phyloP scores from a whole-genome alignment of 768 basidiomycete genomes.

The Hygrocybe coccinea region DNA sequence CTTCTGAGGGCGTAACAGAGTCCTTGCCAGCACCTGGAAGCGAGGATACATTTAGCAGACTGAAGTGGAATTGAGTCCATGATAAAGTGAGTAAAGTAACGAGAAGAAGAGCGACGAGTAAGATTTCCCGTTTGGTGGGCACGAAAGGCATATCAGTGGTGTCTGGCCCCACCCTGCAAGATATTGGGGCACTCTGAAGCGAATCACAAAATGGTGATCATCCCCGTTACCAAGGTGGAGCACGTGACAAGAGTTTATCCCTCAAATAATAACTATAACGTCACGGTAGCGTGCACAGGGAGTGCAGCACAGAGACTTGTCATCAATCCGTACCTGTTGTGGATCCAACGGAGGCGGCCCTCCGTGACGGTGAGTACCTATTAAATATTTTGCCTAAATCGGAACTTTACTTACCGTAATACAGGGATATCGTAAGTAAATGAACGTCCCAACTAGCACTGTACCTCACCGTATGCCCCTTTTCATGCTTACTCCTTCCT shows the following conservation, averaged over 20 bases:
- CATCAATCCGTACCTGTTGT: too few relatives aligned
- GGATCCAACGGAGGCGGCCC: too few relatives aligned
- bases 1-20: neutral
- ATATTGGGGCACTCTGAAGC: neutral
- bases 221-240: too few relatives aligned
- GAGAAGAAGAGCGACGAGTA: constrained; percentile 48
- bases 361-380: too few relatives aligned
- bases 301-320: too few relatives aligned
- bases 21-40: neutral
- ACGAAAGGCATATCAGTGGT: constrained; percentile 28
- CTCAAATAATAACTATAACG: too few relatives aligned
- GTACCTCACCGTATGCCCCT: neutral
- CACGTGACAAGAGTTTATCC: too few relatives aligned
- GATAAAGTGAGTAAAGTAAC: constrained; percentile 46
- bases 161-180: neutral
- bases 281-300: too few relatives aligned
- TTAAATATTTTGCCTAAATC: too few relatives aligned
- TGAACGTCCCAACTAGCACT: neutral
- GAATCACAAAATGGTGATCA: too few relatives aligned
- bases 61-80: constrained; percentile 12
- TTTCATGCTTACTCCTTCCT: neutral
- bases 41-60: neutral
- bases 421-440: too few relatives aligned
- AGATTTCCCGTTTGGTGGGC: constrained; percentile 49
- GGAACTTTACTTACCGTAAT: too few relatives aligned